Evolutionary conservation across 2,329 filamentous ascomycete species (phyloP), one percentile per base, ranked within the genome.

Genomic region (Purpureocillium takamizusanense): DNA sequence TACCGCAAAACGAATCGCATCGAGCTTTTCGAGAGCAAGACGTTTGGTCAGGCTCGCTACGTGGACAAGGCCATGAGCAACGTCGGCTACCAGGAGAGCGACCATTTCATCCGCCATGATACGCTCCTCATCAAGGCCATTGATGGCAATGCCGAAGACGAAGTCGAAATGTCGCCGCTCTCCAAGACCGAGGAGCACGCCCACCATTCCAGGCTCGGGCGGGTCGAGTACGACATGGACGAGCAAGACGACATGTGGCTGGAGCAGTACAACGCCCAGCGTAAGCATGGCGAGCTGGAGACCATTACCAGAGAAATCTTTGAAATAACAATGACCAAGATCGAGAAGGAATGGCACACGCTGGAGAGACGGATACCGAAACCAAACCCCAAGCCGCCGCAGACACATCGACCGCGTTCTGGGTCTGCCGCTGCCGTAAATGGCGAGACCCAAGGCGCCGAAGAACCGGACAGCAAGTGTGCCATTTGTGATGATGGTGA

Each of bases 141-240:
- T 18, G 78, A 82, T 48, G 62, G 63, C 21, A 75, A 74, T 38
- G 59, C 72, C 25, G 77, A 81, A 35, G 77, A 81, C 35, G 78
- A 81, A 30, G 49, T 60, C 3, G 76, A 80, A 15, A 61, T 68
- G 33, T 57, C 62, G 2, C 47, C 56, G 17, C 42, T 46, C 5
- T 41, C 44, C 8, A 51, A 48, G 4, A 39, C 43, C 12, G 60
- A 63, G 5, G 60, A 61, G 3, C 48, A 51, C 11, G 38, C 43
- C 33, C 50, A 54, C 18, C 54, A 56, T 35, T 51, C 67, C 14
- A 54, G 57, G 28, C 74, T 94, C 30, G 86, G 87, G 11, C 81
- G 86, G 40, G 92, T 98, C 15, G 92, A 98, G 57, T 98, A 98
- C 58, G 92, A 98, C 59, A 98, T 98, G 92, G 92, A 98, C 55